These are phyloP conservation scores for Brassica cretica DNA, from an alignment of 345 rosid genomes.

Conservation along the genomic window DNA sequence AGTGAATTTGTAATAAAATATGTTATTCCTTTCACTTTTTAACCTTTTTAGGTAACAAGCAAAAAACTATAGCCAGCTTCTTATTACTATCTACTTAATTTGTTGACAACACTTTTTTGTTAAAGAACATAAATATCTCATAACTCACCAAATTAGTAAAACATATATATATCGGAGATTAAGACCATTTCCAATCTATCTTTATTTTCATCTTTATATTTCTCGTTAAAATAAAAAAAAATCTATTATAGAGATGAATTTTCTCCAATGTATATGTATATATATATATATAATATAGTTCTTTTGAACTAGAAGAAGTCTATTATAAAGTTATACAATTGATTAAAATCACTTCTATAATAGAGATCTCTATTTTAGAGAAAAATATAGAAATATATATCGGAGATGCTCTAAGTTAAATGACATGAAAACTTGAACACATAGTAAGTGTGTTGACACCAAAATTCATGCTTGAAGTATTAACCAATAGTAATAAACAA, in stretches of 20 bases:
- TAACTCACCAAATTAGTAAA: not conserved
- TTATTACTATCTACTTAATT: not conserved
- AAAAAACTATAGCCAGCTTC: not conserved
- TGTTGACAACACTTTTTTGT: slow-evolving; percentile 17
- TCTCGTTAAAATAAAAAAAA: too few relatives aligned
- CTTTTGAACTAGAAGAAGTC: too few relatives aligned
- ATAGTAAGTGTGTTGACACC: not conserved
- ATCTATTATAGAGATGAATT: too few relatives aligned
- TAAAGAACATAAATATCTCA: slow-evolving; percentile 3
- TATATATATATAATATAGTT: too few relatives aligned
- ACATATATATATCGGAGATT: not conserved
- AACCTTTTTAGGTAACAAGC: slow-evolving; percentile 26
- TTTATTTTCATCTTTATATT: too few relatives aligned
- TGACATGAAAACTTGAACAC: slow-evolving; percentile 8
- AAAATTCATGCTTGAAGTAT: not conserved
- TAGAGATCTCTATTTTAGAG: too few relatives aligned
- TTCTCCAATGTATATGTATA: too few relatives aligned
- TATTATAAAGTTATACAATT: too few relatives aligned
- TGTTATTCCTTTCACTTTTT: not conserved
- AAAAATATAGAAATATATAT: not conserved
- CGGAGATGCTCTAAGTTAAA: not conserved
- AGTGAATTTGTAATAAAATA: not conserved
- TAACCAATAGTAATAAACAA: not conserved
- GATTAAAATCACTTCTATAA: too few relatives aligned
- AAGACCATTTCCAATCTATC: too few relatives aligned